Conservation (phyloP, 2,329 filamentous ascomycete genomes). For the Diaporthe capsici region DNA sequence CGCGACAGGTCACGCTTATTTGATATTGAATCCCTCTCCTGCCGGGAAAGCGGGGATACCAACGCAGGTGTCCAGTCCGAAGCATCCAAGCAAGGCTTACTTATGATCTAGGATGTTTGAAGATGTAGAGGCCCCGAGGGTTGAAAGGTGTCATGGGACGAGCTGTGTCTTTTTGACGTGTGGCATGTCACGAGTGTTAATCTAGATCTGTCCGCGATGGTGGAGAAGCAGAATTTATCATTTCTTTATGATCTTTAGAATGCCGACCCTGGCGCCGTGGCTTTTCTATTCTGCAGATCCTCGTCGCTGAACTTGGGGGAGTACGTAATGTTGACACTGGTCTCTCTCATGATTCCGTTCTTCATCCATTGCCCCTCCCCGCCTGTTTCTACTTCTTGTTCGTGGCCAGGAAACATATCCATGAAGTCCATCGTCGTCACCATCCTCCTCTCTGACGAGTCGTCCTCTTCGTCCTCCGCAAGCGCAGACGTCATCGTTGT, state of each 20-base stretch:
- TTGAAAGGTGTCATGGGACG: too few relatives aligned
- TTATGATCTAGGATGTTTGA: too few relatives aligned
- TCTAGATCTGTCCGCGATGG: too few relatives aligned
- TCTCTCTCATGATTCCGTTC: slow-evolving; percentile 26
- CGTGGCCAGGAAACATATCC: background rate
- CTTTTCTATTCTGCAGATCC: background rate
- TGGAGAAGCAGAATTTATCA: background rate
- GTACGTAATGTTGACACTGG: slow-evolving; percentile 21
- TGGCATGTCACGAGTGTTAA: too few relatives aligned
- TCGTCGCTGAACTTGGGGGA: slow-evolving; percentile 25
- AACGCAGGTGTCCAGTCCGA: too few relatives aligned
- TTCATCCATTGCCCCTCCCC: background rate
- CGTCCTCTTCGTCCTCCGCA: slow-evolving; percentile 16
- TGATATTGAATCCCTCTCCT: too few relatives aligned
- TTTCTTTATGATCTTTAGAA: background rate
- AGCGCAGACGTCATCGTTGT: background rate
- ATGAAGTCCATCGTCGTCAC: slow-evolving; percentile 14
- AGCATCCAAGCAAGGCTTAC: too few relatives aligned
- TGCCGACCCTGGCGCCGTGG: background rate
- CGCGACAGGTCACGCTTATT: too few relatives aligned
- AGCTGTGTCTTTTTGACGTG: background rate
- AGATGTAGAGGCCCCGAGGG: too few relatives aligned
- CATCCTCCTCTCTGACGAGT: slow-evolving; percentile 26
- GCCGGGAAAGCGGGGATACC: too few relatives aligned
- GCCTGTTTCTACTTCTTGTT: background rate